phyloP scores from a whole-genome alignment of 2,329 filamentous ascomycete genomes.

The Aspergillus brasiliensis region DNA sequence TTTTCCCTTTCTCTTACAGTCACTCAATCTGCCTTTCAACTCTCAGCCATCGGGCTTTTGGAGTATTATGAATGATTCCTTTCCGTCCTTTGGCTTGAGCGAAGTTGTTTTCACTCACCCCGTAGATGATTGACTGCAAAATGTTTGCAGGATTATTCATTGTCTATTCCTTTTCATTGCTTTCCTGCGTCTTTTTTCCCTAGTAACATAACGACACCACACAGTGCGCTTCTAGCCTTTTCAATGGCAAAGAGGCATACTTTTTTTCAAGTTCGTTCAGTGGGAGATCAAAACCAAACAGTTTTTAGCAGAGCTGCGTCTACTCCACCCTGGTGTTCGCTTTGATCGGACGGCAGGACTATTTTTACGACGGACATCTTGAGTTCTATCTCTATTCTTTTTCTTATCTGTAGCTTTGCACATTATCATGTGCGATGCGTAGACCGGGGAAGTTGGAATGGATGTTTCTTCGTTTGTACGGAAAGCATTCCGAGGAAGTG shows the following conservation, averaged over 20 bases:
- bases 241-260: conserved; percentile 43
- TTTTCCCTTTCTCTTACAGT: neutral
- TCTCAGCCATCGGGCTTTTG: neutral
- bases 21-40: neutral
- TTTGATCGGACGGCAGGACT: conserved; percentile 47
- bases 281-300: conserved; percentile 51
- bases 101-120: neutral
- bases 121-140: neutral
- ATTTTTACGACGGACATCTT: conserved; percentile 49
- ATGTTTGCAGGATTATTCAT: neutral
- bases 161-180: neutral
- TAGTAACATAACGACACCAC: conserved; percentile 28
- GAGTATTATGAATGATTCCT: neutral
- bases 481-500: neutral
- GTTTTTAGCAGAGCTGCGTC: conserved; percentile 54
- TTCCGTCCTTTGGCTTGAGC: neutral
- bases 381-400: neutral
- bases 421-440: too few species aligned
- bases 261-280: conserved; percentile 47
- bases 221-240: conserved; percentile 41
- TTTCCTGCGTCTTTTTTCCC: neutral
- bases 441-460: neutral
- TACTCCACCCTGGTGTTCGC: conserved; percentile 52
- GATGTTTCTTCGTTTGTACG: neutral
- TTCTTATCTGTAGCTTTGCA: neutral